Base-by-base conservation (phyloP, 192 early-diverging fungal genomes). In the Phycomyces blakesleeanus region DNA sequence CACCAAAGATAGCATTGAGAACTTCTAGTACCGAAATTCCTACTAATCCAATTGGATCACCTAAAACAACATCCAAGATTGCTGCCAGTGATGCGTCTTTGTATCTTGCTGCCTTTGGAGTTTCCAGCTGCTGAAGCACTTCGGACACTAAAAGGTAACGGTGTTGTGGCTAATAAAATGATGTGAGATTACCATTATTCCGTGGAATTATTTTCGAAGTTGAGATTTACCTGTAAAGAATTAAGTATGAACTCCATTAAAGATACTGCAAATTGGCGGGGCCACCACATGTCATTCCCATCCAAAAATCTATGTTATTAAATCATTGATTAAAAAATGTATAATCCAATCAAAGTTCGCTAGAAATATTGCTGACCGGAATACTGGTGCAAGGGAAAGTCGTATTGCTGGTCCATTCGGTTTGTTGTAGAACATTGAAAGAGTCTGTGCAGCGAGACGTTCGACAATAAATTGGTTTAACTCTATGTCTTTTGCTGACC, bases 21-120 rank as follows among this genome's bases (percentile, higher is more conserved):
- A 82, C 69, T 55, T 85, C 83, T 50, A 82, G 58, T 10, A 81
- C 76, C 0, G 83, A 77, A 27, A 83, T 65, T 27, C 79, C 79
- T 2, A 79, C 69, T 42, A 85, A 53, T 8, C 67, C 66, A 2
- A 76, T 26, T 9, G 76, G 51, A 16, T 71, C 69, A 14, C 62
- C 73, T 41, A 85, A 63, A 38, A 82, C 69, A 11, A 64, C 60
- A 5, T 71, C 61, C n/a, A 81, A 38, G 26, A 77, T 78, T 15
- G 72, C 59, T 9, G 82, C 73, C 29, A 79, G 40, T 5, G 78
- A 75, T 5, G 69, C 74, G 24, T 74, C 71, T 55, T 81, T 77
- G 26, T 74, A 59, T 14, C 0, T 22, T 49, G 5, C 37, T 38
- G 7, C 41, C 57, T 24, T 6, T 50, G 16, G 63, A 57, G 7